A percentile compares a stretch with the other conserved stretches of the same genome.
Conservation (phyloP, 2,329 filamentous ascomycete genomes). For the Colletotrichum gigasporum region DNA sequence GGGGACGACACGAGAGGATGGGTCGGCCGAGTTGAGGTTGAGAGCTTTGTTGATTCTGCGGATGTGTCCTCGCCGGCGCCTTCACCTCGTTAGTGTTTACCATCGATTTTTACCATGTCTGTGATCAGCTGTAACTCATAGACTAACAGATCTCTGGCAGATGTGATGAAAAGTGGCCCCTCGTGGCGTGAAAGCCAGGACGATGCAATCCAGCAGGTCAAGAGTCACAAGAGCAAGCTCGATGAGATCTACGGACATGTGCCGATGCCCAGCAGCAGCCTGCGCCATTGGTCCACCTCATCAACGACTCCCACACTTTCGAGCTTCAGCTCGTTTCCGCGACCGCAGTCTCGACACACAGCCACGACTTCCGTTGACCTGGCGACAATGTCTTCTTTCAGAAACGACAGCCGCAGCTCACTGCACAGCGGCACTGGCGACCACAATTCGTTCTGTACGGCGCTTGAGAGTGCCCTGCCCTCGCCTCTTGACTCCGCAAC, state of each 20-base stretch:
- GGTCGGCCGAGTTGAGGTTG: slow-evolving; percentile 30
- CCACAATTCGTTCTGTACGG: slow-evolving; percentile 27
- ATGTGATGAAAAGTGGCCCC: slow-evolving; percentile 31
- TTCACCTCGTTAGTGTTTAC: slow-evolving; percentile 38
- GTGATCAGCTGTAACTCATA: rapidly evolving
- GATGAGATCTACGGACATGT: slow-evolving; percentile 48
- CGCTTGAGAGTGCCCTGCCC: slow-evolving; percentile 18
- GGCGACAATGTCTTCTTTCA: slow-evolving; percentile 31
- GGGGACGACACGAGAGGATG: slow-evolving; percentile 8
- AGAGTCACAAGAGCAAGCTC: slow-evolving; percentile 38
- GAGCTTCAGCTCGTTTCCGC: slow-evolving; percentile 49
- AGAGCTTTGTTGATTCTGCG: slow-evolving; percentile 27
- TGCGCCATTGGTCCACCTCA: slow-evolving; percentile 52
- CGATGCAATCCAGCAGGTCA: slow-evolving; percentile 34
- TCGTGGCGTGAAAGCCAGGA: slow-evolving; percentile 25
- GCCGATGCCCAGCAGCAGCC: slow-evolving; percentile 46
- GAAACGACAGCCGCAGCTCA: slow-evolving; percentile 28
- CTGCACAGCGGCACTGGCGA: slow-evolving; percentile 26
- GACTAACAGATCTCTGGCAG: neutral
- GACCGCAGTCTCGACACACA: slow-evolving; percentile 54
- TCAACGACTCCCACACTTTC: slow-evolving; percentile 52
- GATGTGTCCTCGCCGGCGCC: slow-evolving; percentile 30
- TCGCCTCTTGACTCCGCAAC: neutral
- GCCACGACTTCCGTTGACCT: slow-evolving; percentile 56
- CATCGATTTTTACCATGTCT: slow-evolving; percentile 19